Percentiles rank a stretch among this genome's conserved stretches.
phyloP scores from a whole-genome alignment of 345 rosid species.

The Sisymbrium irio region DNA sequence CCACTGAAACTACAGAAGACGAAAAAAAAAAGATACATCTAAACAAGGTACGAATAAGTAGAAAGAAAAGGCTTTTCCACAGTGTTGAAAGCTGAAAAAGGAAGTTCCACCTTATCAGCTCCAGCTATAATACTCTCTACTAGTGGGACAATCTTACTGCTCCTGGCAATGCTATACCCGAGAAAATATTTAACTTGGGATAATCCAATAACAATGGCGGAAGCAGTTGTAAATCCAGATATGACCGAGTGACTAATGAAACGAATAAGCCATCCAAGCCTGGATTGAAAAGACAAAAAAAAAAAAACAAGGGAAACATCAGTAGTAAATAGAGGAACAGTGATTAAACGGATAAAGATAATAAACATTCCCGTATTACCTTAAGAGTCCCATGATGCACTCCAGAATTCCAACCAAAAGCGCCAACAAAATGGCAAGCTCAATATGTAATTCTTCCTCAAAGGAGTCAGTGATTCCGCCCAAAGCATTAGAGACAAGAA shows the following conservation, averaged over 20 bases:
- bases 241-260: constrained; percentile 99
- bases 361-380: constrained; percentile 51
- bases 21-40: constrained; percentile 30
- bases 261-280: constrained; percentile 99
- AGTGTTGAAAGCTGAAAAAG: constrained; percentile 6
- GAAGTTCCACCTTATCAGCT: constrained; percentile 61
- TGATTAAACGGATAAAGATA: neutral
- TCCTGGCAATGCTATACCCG: constrained; percentile 76
- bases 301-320: neutral
- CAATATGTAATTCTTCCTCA: constrained; percentile 68
- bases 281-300: constrained; percentile 32
- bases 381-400: constrained; percentile 90
- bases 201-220: constrained; percentile 92
- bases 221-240: constrained; percentile 95
- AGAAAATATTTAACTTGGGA: constrained; percentile 95
- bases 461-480: constrained; percentile 64
- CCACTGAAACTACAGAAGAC: constrained; percentile 93
- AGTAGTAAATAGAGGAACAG: neutral
- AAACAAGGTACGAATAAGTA: constrained; percentile 25
- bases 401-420: constrained; percentile 92
- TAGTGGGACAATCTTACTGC: constrained; percentile 89
- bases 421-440: constrained; percentile 88
- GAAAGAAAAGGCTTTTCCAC: neutral
- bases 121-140: constrained; percentile 90
- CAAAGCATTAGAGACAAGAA: constrained; percentile 89